Base-by-base conservation (phyloP, 495 filamentous ascomycete genomes). In the Polyplosphaeria fusca region DNA sequence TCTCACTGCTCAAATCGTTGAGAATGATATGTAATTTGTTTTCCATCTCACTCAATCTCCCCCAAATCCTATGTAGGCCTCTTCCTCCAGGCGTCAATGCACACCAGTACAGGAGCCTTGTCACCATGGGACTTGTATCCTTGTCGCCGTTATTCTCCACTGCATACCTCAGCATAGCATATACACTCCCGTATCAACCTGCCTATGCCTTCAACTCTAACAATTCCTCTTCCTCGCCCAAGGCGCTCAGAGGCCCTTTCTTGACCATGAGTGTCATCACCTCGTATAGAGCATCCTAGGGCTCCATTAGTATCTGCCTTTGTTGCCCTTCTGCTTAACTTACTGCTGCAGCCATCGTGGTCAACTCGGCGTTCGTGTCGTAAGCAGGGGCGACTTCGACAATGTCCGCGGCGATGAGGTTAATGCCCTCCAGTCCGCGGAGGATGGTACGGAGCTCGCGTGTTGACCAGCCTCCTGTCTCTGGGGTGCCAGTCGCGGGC, bases 301-400 rank as follows among this genome's bases (percentile, higher is more conserved):
- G 23, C 12, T 62, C 24, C 51, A 40, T 38, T 16, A 35, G 30
- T 7, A 35, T 35, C 14, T n/a, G 14, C 14, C 7, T 14, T 7
- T 35, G 14, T 35, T 35, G 30, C 7, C 7, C 30, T 35, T 35
- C 30, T 7, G 7, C 30, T 32, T 12, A 39, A 54, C 59, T 47
- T 57, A 62, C 87, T 9, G 88, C 87, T 0, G 85, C 89, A n/a
- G 86, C 87, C 61, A 93, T 75, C 43, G 88, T 88, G 35, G 89
- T 95, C 66, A 86, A 84, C 77, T 95, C 89, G 0, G 86, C 88
- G 44, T 78, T 81, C 4, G 87, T 88, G 71, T 93, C 88, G 68
- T 95, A 93, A 12, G 87, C 86, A 1, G 89, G 89, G 41, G 86
- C 84, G 13, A 95, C 89, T 78, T 95, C 89, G 20, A 95, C 89